Base-by-base conservation (phyloP, 2,329 filamentous ascomycete genomes). In the Pseudopyrenochaeta lycopersici region DNA sequence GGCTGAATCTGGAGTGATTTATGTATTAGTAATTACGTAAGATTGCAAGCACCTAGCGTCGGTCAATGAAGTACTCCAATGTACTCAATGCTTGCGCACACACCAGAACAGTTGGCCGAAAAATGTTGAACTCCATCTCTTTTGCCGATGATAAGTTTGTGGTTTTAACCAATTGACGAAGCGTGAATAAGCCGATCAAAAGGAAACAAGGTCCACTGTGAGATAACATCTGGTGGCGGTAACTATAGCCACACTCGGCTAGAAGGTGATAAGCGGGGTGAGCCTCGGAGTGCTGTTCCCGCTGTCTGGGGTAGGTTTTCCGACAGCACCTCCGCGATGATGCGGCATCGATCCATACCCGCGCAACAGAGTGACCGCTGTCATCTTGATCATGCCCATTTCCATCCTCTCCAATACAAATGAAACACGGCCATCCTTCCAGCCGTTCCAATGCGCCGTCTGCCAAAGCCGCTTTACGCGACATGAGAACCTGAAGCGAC, bases 381-480 rank as follows among this genome's bases (percentile, higher is more conserved):
- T n/a, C 11, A 20, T 41, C 39, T 27, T 29, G 2, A 9, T 10
- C 9, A 41, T 41, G 21, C n/a, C 21, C 11, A 12, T 41, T 2
- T 41, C 39, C 23, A 12, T 41, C 39, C 21, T 29, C 12, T 2
- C 21, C 10, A 29, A 14, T 35, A 38, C 35, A 20, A 38, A n/a
- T 10, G 35, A 21, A 17, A 38, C 15, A 29, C 39, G n/a, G 39
- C 23, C 21, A 7, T 41, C 21, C 9, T 60, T 57, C 23, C 63
- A 66, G 27, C 61, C 63, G 3, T 66, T 60, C 30, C 54, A 64
- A 32, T 66, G 60, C 23, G 30, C 54, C 4, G 39, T 61, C 17
- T 64, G 61, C 27, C 61, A 64, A 20, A 60, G 60, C 32, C 60
- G 63, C 44, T 66, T 66, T 36, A 66, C 60, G 11, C 58, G 61